Base-by-base conservation (phyloP, 2,329 filamentous ascomycete genomes). In the Calonectria pauciramosa region DNA sequence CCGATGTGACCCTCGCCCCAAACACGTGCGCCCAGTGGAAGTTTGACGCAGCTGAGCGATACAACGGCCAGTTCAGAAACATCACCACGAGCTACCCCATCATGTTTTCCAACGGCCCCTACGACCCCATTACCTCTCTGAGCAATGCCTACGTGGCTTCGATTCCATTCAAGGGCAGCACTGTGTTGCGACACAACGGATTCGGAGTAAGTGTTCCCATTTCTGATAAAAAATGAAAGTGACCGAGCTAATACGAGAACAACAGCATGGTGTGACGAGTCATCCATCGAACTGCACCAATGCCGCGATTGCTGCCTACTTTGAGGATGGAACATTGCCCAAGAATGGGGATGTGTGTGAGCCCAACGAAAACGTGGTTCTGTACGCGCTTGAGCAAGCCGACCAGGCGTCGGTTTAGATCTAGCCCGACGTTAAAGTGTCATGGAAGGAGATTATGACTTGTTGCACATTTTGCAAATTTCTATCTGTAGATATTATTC, bases 261-360 rank as follows among this genome's bases (percentile, higher is more conserved):
- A 47, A 44, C 26, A 74, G 49, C 56, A 72, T 20, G 64, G 54
- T 10, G 41, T 34, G 7, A 47, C 18, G 3, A 13, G 3, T 4
- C 65, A 75, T 23, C 20, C 51, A 2, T 75, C 70, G 0, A 52
- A 69, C n/a, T 75, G 66, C 23, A 67, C 65, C 5, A 44, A 60
- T 26, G 18, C 49, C 2, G 52, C 26, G 0, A 64, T 75, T 32
- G 18, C 38, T 5, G 47, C 44, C 30, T 75, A 72, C 26, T 69
- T 69, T n/a, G 38, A 63, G 30, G 47, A 66, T 9, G 73, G 69
- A 14, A 65, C 44, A 10, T 44, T 72, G 47, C 72, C 69, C 10
- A 30, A 69, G 13, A 30, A 66, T 30, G 69, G 59, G 2, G 44
- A 56, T 1, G 14, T 20, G 0, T 72, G 73, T n/a, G 47, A 69